Evolutionary conservation across 768 basidiomycete genomes (phyloP).

Genomic region (Serendipita indica): DNA sequence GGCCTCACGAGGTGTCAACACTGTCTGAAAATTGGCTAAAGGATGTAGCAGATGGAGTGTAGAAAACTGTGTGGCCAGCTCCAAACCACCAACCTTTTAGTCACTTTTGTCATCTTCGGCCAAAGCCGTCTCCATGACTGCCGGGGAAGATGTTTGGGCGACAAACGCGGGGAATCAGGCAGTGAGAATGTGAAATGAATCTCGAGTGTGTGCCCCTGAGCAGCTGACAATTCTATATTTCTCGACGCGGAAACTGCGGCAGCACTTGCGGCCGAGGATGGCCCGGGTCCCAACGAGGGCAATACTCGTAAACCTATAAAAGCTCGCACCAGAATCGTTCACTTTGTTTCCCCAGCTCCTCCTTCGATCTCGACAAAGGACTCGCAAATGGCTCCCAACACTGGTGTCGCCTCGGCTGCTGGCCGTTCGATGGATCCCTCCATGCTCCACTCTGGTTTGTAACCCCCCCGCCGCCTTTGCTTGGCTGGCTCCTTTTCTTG

Average conservation of each 20-base stretch:
- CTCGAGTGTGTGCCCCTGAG: background rate
- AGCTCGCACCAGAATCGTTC: background rate
- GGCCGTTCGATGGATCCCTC: background rate
- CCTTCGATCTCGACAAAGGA: background rate
- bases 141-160: background rate
- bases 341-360: background rate
- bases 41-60: background rate
- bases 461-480: background rate
- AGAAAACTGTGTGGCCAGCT: background rate
- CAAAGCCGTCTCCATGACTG: background rate
- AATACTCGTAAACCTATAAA: background rate
- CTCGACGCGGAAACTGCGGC: background rate
- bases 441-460: conserved; percentile 14
- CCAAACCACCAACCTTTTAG: no score
- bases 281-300: background rate
- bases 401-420: background rate
- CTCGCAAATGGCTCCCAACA: background rate
- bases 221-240: background rate
- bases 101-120: no score
- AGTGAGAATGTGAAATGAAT: background rate
- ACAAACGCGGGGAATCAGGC: background rate
- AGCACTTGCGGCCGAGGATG: background rate
- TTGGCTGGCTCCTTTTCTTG: background rate
- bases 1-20: no score
- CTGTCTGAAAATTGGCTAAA: background rate